Percentiles rank a stretch among this genome's conserved stretches.
Conservation (phyloP, 2,329 filamentous ascomycete genomes). For the Harringtonia lauricola region DNA sequence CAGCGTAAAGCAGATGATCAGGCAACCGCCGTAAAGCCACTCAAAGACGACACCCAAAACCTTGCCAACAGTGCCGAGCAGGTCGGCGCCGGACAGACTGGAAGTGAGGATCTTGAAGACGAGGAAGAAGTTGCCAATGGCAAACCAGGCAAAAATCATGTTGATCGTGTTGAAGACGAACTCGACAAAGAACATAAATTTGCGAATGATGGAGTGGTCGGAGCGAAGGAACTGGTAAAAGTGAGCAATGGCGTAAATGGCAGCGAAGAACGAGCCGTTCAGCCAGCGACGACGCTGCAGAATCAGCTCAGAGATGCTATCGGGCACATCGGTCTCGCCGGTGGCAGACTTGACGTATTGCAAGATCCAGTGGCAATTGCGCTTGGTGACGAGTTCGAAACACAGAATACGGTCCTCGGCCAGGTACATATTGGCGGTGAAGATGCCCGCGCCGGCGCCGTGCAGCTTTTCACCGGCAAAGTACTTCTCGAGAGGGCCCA, state of each 20-base stretch:
- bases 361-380: conserved; percentile 93
- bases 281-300: conserved; percentile 93
- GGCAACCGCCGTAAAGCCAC: conserved; percentile 85
- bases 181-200: conserved; percentile 83
- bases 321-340: conserved; percentile 94
- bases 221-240: conserved; percentile 95
- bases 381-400: conserved; percentile 94
- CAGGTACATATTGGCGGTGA: conserved; percentile 98
- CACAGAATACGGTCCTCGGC: conserved; percentile 98
- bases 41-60: conserved; percentile 85
- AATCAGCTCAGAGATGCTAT: conserved; percentile 88
- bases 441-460: conserved; percentile 83
- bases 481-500: conserved; percentile 91
- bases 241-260: conserved; percentile 87
- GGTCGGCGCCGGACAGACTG: conserved; percentile 57
- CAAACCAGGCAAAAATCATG: conserved; percentile 99
- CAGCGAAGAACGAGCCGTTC: conserved; percentile 96
- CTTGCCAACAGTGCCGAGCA: conserved; percentile 67
- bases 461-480: conserved; percentile 96
- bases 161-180: conserved; percentile 90
- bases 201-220: conserved; percentile 76
- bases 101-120: conserved; percentile 95
- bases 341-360: conserved; percentile 97
- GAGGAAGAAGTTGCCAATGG: conserved; percentile 96
- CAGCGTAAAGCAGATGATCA: conserved; percentile 91